Percentiles rank a stretch among this genome's conserved stretches.
Conservation (phyloP, 2,329 filamentous ascomycete genomes). For the Aspergillus pseudoglaucus region DNA sequence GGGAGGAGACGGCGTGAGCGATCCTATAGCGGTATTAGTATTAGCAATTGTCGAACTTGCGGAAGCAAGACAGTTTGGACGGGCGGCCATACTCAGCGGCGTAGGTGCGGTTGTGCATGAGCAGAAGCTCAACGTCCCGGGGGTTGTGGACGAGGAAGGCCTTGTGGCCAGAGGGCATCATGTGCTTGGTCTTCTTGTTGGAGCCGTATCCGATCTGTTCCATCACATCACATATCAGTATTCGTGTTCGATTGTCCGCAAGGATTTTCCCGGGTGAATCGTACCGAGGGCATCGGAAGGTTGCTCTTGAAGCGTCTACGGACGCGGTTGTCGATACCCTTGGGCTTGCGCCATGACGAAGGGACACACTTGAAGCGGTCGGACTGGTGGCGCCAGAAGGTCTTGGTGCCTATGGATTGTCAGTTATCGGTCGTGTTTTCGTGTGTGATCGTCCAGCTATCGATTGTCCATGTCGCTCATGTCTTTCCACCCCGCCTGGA, state of each 20-base stretch:
- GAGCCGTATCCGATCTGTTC: conserved; percentile 91
- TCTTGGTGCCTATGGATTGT: conserved; percentile 66
- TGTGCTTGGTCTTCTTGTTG: conserved; percentile 99
- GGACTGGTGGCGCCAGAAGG: conserved; percentile 95
- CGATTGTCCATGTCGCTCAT: conserved; percentile 2
- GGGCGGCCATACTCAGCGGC: conserved; percentile 83
- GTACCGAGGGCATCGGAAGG: conserved; percentile 95
- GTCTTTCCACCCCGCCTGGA: conserved; percentile 3
- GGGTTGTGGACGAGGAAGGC: conserved; percentile 98
- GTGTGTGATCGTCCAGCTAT: conserved; percentile 8
- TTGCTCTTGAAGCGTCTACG: conserved; percentile 95
- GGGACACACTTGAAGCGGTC: conserved; percentile 93
- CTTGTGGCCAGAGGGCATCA: conserved; percentile 99
- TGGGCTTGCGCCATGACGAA: conserved; percentile 95
- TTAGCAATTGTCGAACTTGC: too few species aligned
- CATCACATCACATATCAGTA: conserved; percentile 8
- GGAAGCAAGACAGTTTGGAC: not conserved
- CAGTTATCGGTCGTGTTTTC: conserved; percentile 40
- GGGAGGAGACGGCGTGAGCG: conserved; percentile 92
- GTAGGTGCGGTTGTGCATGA: conserved; percentile 99
- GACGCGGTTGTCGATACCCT: conserved; percentile 99
- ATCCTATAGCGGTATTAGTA: conserved; percentile 57
- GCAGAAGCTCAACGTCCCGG: conserved; percentile 90
- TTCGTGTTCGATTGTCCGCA: not conserved
- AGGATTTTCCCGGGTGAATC: conserved; percentile 25